These are phyloP conservation scores for Gossypium ekmanianum DNA, from an alignment of 345 rosid species.

Conservation along the genomic window DNA sequence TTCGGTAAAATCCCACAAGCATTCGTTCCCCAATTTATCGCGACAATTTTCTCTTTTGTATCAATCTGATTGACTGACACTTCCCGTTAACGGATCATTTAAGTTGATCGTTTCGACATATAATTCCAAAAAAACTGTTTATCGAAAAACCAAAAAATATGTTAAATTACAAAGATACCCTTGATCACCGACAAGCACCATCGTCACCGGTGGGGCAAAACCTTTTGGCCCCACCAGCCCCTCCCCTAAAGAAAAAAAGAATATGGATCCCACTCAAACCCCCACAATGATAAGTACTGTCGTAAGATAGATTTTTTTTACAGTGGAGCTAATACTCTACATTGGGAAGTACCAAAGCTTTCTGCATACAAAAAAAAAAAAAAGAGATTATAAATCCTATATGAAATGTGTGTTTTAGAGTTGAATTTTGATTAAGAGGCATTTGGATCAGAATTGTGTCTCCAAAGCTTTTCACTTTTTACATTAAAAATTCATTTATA, in stretches of 20 bases:
- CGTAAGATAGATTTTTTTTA: background rate
- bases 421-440: slow-evolving; percentile 17
- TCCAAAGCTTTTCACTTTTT: background rate
- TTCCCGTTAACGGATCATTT: background rate
- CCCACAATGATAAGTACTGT: background rate
- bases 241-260: background rate
- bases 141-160: background rate
- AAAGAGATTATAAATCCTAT: background rate
- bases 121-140: background rate
- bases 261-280: slow-evolving; percentile 12
- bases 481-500: background rate
- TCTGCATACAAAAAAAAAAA: background rate
- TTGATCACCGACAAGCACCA: slow-evolving; percentile 11
- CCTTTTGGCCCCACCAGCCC: slow-evolving; percentile 3
- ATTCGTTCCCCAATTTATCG: background rate
- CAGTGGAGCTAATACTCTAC: background rate
- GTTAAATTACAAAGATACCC: slow-evolving; percentile 15
- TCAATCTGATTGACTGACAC: background rate
- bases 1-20: background rate
- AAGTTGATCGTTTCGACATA: background rate
- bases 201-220: slow-evolving; percentile 24
- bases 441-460: slow-evolving; percentile 10
- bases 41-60: background rate
- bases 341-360: background rate
- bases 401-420: background rate